Evolutionary conservation across 2,329 filamentous ascomycete genomes (phyloP), one percentile per base, ranked within the genome.

Genomic region (Cladosporium halotolerans): DNA sequence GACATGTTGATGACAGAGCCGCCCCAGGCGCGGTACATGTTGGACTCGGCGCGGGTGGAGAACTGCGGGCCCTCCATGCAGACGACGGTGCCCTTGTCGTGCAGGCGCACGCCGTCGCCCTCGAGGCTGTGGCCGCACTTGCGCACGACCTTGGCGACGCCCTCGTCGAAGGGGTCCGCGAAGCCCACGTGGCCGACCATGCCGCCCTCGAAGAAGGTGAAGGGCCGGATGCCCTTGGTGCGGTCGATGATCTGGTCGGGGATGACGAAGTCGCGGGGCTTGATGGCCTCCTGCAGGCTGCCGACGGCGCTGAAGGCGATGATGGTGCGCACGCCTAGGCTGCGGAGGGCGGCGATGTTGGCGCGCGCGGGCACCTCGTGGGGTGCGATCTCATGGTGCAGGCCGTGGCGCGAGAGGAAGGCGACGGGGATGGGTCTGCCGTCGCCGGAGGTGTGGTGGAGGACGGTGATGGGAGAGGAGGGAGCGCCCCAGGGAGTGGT

Each of bases 21-120:
- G 64, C 92, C 92, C 88, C 90, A 96, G 56, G 83, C 79, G 62
- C 93, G 89, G 79, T 99, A 99, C 76, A 99, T 83, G 73, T 96
- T 84, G 54, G 88, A 93, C 75, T 99, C 93, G 55, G 93, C 92
- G 58, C 93, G 89, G 14, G 93, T 97, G 57, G 87, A 93, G 79
- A 99, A 99, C 65, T 96, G 90, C 16, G 93, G 93, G n/a, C 93
- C 93, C 80, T 99, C 93, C 87, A 99, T 99, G 76, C 91, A 96
- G 63, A 99, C 79, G 56, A 97, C 74, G 2, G 86, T 89, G 42
- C 92, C 93, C 61, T 82, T 84, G 62, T 88, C 85, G 71, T 99
- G 93, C 62, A 97, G 74, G 13, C 81, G 81, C 14, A 96, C 88
- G 49, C 88, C 89, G 4, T 96, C 89, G 45, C 92, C 90, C 64